Evolutionary conservation across 768 basidiomycete species (phyloP).

Genomic region (Collybiopsis confluens): DNA sequence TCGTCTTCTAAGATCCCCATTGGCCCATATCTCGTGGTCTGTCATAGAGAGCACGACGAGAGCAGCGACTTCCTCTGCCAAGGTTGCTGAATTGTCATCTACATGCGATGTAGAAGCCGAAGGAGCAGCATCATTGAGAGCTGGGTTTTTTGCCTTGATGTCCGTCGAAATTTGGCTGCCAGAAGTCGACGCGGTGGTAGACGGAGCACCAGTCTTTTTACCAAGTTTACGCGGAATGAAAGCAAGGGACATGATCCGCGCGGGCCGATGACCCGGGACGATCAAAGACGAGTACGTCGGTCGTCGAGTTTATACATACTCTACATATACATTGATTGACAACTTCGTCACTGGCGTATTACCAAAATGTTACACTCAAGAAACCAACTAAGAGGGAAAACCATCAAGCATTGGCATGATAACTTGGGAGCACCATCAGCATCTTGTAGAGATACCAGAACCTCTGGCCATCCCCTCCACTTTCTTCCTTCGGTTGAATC

Average conservation of each 20-base stretch:
- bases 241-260: neutral
- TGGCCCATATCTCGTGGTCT: slow-evolving; percentile 63
- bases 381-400: no score
- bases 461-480: neutral
- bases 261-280: no score
- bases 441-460: slow-evolving; percentile 1
- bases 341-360: no score
- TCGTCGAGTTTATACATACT: no score
- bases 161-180: neutral
- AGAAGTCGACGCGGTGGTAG: neutral
- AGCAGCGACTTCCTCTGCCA: slow-evolving; percentile 42
- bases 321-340: no score
- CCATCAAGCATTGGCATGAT: neutral
- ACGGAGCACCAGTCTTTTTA: neutral
- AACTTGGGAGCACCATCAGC: neutral
- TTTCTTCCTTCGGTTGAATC: neutral
- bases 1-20: slow-evolving; percentile 51
- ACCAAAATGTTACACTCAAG: no score
- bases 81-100: slow-evolving; percentile 15
- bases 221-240: slow-evolving; percentile 2
- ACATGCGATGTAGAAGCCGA: neutral
- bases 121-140: neutral
- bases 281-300: no score
- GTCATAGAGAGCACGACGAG: slow-evolving; percentile 63
- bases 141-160: neutral